Base-by-base conservation (phyloP, 2,329 filamentous ascomycete genomes). In the Grosmannia clavigera region DNA sequence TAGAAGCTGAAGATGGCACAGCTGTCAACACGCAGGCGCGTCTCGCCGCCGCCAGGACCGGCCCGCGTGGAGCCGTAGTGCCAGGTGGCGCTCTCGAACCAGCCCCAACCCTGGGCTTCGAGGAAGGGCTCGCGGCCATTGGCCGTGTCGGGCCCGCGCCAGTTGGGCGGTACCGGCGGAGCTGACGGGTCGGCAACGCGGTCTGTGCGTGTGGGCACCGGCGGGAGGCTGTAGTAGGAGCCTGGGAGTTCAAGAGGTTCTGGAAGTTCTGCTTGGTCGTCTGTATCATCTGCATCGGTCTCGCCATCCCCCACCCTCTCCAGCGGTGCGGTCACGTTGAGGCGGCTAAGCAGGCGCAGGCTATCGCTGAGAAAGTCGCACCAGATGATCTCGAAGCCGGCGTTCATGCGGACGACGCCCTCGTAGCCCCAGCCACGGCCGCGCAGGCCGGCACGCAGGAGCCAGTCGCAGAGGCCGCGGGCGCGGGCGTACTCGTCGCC, bases 361-460 rank as follows among this genome's bases (percentile, higher is more conserved):
- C 72, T 76, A 11, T 72, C 72, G 59, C 74, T 75, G 29, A 70
- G 67, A 58, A 80, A 80, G 61, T 79, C 71, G 63, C 77, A 79
- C 76, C 76, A 78, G n/a, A 79, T 77, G 65, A 78, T 67, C 67
- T 79, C 76, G 61, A 79, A 79, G 4, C 75, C 77, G 14, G 76
- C 74, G 64, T 79, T 78, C 76, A 79, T 79, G 60, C 77, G 71
- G 51, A 80, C 73, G 43, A 79, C 68, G 2, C 75, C 77, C 64
- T 81, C 78, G 38, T 76, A 74, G 46, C 76, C 77, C 76, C 75
- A 79, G 5, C 74, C 76, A 10, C 63, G 62, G 1, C 76, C 76
- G 6, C 77, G 71, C 16, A 80, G 70, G 0, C 72, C 69, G 3
- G 70, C 66, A 10, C 69, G 66, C 31, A 64, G 64, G 9, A 78